Evolutionary conservation across 2,329 filamentous ascomycete species (phyloP), one percentile per base, ranked within the genome.

Genomic region (Chaetothyriales sp.): DNA sequence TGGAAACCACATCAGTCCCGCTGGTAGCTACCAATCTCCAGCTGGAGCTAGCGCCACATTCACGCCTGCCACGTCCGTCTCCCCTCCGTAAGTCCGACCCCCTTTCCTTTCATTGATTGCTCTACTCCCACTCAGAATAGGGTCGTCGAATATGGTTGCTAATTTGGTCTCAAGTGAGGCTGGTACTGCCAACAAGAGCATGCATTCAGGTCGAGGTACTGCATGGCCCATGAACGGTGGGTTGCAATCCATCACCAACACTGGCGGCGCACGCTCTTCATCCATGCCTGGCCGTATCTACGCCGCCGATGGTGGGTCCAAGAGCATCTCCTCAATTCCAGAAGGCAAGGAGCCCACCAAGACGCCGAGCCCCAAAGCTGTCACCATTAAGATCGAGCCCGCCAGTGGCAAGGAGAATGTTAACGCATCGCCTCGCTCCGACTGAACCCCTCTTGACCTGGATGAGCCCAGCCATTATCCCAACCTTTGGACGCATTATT

Each of bases 41-140:
- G 62, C 64, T 49, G 69, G 66, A 45, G 62, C 66, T 36, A 66
- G 65, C 51, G 62, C 66, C 47, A 62, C 63, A 52, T 73, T 69
- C 67, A 73, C 70, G 51, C 70, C 70, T 19, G 70, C 69, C 50
- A 71, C 70, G 48, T 71, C 70, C 15, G 70, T 72, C 50, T 72
- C 70, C 48, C 70, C 70, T 55, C 66, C 68, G 70, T 72, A 67
- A 62, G 69, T 66, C 47, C 51, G 49, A 39, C 42, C 45, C 44
- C 50, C 39, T 49, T 47, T 49, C 32, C 43, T 44, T 32, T 4
- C 47, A 9, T 26, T 49, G 12, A 3, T 19, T 22, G 4, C 18
- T 18, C 46, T 42, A 43, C 26, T 46, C 9, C 18, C n/a, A n/a
- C 42, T 28, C 8, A 22, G 6, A 9, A 12, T 12, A 5, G 10